Base-by-base conservation (phyloP, 108 stramenopile species). In the Nitzschia inconspicua region DNA sequence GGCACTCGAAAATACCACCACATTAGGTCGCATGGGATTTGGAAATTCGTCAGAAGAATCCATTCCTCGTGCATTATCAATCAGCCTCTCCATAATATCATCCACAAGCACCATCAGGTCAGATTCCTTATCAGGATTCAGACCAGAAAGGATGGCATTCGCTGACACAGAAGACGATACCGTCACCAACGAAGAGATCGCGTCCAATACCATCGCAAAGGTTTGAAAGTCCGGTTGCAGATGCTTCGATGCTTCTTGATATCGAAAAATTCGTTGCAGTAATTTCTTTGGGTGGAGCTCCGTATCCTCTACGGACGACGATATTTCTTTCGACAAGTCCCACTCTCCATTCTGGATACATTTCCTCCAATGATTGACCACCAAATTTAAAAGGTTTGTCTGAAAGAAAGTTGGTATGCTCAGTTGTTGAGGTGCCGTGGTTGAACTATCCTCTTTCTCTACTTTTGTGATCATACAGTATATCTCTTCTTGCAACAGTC, bases 1-100 rank as follows among this genome's bases (percentile, higher is more conserved):
- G n/a, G 81, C 72, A 27, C 72, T 80, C 28, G 80, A 80, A 63
- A 82, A 83, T 24, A 79, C 81, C 32, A 77, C 76, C 11, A 59
- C 63, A 56, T 72, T 72, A 4, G 70, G 70, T 18, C 44, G 54
- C 0, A 1, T 54, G 34, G n/a, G 22, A 16, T 54, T 54, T 25
- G n/a, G 6, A 20, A 35, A 7, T 18, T 36, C 22, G 19, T 54
- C 34, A 37, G 24, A 23, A 32, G 23, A 20, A 28, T 22, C 14
- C 41, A 42, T 23, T 13, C 52, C 40, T 3, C 10, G 16, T 19
- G 63, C 70, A 42, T 64, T 24, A 16, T 62, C 41, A 18, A 63
- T 32, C 9, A 58, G 26, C 62, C 63, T 64, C 2, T 57, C 27
- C 19, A 72, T 11, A 18, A 64, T 43, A 13, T 44, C 32, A 22